Evolutionary conservation across 2,329 filamentous ascomycete genomes (phyloP), one percentile per base, ranked within the genome.

Genomic region (Raffaelea albimanens): DNA sequence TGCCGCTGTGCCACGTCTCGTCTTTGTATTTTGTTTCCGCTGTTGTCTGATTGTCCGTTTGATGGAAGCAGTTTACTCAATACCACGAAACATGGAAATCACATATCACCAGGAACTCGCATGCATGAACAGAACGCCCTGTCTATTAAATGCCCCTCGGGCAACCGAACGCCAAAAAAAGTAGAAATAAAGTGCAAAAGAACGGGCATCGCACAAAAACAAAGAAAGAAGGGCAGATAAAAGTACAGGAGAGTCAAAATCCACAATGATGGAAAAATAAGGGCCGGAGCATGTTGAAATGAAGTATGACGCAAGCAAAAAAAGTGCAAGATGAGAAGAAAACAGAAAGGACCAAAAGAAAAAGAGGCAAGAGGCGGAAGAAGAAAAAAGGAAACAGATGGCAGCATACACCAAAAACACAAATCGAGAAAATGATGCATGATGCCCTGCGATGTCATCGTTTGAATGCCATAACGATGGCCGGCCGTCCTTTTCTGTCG

Each of bases 131-230:
- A 40, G 45, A 45, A 29, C 25, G 25, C 25, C n/a, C 25, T 29
- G 25, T 29, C 25, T 29, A 29, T 29, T 29, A 29, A n/a, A 29
- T 29, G 25, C 25, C 25, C 34, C 18, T 5, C 4, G 39, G 21
- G 33, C 43, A 50, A 40, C 45, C 45, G 39, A 40, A 50, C 42
- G 42, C 45, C 48, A 40, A 20, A 39, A 25, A 41, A n/a, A 44
- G n/a, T n/a, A 13, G 19, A 41, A 9, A 41, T 20, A 20, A 41
- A 20, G 18, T 21, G 16, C 21, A 9, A 20, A 13, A 19, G 18
- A n/a, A n/a, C n/a, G n/a, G n/a, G n/a, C n/a, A n/a, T 19, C 11
- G 9, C 8, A 14, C 38, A 9, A 41, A 41, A 23, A 41, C 20
- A 41, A 41, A 41, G 22, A 41, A 20, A 20, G 18, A 19, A 41